Conservation (phyloP, 75 land plant genomes). For the Sequoia sempervirens region DNA sequence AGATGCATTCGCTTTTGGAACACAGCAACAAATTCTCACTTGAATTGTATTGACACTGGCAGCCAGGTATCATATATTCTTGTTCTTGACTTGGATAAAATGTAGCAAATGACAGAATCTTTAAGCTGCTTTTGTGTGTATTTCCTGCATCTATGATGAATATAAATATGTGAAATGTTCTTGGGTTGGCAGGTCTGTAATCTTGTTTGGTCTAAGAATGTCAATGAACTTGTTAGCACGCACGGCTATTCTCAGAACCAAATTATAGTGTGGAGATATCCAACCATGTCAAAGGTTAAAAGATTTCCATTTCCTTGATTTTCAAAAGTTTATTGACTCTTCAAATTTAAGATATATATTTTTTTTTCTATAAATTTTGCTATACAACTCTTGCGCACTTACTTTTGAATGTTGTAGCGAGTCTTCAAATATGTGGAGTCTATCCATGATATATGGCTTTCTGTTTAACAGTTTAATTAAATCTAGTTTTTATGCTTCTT, state of each 20-base stretch:
- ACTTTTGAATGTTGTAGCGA: not conserved
- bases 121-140: not conserved
- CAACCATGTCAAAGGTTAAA: constrained; percentile 86
- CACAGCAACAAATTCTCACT: constrained; percentile 67
- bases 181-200: constrained; percentile 71
- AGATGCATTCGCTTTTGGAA: constrained; percentile 98
- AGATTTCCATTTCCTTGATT: not conserved
- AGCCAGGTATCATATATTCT: constrained; percentile 64
- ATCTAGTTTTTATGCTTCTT: not conserved
- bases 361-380: constrained; percentile 1
- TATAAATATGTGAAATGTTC: not conserved
- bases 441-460: not conserved
- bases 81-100: not conserved
- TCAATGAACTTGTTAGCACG: constrained; percentile 96
- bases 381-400: not conserved
- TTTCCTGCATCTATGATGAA: not conserved
- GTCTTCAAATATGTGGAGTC: not conserved
- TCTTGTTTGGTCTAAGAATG: constrained; percentile 92
- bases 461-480: not conserved
- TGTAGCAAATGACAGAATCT: not conserved
- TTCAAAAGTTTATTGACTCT: constrained; percentile 7
- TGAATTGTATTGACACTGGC: constrained; percentile 86
- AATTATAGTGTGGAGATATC: constrained; percentile 98
- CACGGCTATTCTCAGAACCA: constrained; percentile 99
- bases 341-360: not conserved